These are phyloP conservation scores for Rubroboletus pulcherrimus DNA, from an alignment of 768 basidiomycete species.

Conservation along the genomic window DNA sequence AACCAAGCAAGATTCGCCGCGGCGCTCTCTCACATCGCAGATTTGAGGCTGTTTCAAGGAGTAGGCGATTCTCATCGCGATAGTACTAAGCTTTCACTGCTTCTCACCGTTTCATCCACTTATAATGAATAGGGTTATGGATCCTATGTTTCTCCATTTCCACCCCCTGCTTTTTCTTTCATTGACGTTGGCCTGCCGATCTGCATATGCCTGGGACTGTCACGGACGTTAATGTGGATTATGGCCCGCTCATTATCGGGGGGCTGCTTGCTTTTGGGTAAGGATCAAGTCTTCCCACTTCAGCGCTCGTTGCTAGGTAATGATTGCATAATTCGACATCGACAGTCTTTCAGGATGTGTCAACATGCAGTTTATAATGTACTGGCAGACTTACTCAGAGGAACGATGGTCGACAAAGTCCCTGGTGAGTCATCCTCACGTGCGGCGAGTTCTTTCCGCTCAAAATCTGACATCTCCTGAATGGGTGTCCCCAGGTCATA, in stretches of 20 bases:
- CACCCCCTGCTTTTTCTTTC: background rate
- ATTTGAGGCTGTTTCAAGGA: background rate
- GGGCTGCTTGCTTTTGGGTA: slow-evolving; percentile 22
- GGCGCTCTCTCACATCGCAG: background rate
- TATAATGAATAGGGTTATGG: background rate
- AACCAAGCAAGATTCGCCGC: background rate
- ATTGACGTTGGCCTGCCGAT: background rate
- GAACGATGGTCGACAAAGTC: slow-evolving; percentile 18
- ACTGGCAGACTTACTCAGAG: slow-evolving; percentile 15
- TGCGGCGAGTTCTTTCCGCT: background rate
- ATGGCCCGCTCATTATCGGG: slow-evolving; percentile 23
- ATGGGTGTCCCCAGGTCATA: slow-evolving; percentile 13
- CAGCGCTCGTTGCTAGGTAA: background rate
- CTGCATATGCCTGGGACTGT: background rate
- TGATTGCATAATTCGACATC: background rate
- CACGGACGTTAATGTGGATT: slow-evolving; percentile 1
- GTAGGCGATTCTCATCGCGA: background rate
- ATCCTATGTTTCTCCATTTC: background rate
- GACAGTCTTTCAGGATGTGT: slow-evolving; percentile 25
- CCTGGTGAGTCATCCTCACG: slow-evolving; percentile 10
- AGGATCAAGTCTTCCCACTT: background rate
- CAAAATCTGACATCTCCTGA: background rate
- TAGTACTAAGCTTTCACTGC: background rate
- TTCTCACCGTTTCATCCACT: slow-evolving; percentile 1
- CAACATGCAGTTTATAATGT: slow-evolving; percentile 26